A percentile compares a stretch with the other conserved stretches of the same genome.
Conservation (phyloP, 2,329 filamentous ascomycete species). For the Diaporthe humulicola region DNA sequence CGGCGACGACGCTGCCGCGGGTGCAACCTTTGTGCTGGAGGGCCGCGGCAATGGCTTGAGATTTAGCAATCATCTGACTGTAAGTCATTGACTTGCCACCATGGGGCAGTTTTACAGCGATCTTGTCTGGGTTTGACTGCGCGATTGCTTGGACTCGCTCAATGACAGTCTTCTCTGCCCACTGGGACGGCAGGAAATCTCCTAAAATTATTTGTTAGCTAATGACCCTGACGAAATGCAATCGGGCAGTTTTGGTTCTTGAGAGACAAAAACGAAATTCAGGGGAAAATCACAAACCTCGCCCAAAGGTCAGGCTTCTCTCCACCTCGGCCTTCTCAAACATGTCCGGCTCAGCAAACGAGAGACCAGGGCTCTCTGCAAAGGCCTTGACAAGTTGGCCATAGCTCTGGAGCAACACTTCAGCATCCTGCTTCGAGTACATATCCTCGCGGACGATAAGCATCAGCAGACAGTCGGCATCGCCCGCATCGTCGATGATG, state of each 20-base stretch:
- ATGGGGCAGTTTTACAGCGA: not conserved
- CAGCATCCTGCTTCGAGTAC: constrained; percentile 2
- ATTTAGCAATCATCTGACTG: constrained; percentile 2
- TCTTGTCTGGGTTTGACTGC: not conserved
- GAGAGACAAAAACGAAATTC: not conserved
- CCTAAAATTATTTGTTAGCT: not conserved
- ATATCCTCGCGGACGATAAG: not conserved
- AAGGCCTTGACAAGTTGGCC: not conserved
- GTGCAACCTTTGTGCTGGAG: not conserved
- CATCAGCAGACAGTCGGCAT: constrained; percentile 21
- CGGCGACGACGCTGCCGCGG: not conserved
- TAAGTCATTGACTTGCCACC: constrained; percentile 10
- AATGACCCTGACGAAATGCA: not conserved
- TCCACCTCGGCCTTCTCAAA: not conserved
- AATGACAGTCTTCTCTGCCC: constrained; percentile 5
- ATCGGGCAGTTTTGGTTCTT: not conserved
- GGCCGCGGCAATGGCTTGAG: not conserved
- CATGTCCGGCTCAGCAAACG: not conserved
- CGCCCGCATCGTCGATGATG: constrained; percentile 11
- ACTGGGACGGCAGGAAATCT: not conserved
- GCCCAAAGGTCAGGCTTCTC: not conserved
- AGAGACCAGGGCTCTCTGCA: constrained; percentile 39
- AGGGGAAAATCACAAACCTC: not conserved
- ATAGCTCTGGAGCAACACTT: not conserved
- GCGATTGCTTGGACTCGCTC: not conserved